These are phyloP conservation scores for Penicillium argentinense DNA, from an alignment of 495 filamentous ascomycete genomes.

Conservation along the genomic window DNA sequence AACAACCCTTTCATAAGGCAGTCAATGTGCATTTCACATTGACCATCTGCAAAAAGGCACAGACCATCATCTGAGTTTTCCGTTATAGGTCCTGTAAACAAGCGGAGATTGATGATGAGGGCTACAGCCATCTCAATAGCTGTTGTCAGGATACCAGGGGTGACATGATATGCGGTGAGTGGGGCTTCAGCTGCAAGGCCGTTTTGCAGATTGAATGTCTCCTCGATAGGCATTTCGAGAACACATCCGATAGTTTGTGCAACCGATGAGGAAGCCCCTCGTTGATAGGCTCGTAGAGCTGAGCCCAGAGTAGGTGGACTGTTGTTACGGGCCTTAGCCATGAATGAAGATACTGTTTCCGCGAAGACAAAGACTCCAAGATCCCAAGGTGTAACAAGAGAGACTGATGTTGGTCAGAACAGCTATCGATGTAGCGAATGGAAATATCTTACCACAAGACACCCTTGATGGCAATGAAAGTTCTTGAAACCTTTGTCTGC, in stretches of 20 bases:
- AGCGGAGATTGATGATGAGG: constrained; percentile 4
- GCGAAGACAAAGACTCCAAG: constrained; percentile 17
- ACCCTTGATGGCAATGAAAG: constrained; percentile 19
- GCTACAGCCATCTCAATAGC: constrained; percentile 22
- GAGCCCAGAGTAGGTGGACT: background rate
- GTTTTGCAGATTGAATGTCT: constrained; percentile 22
- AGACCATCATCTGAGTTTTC: background rate
- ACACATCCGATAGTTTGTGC: constrained; percentile 9
- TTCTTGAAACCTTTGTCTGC: constrained; percentile 3
- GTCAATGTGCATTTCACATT: constrained; percentile 16
- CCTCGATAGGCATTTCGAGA: constrained; percentile 12
- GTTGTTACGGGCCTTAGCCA: background rate
- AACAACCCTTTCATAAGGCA: constrained; percentile 21
- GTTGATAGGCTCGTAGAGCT: constrained; percentile 1
- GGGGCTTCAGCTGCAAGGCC: constrained; percentile 17
- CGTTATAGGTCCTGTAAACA: background rate
- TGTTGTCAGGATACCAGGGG: constrained; percentile 18
- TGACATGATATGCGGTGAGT: constrained; percentile 24
- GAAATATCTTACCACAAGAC: constrained; percentile 16
- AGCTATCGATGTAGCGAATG: background rate
- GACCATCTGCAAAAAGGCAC: background rate
- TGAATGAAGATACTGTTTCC: constrained; percentile 9
- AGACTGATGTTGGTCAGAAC: constrained; percentile 12
- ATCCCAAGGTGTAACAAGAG: constrained; percentile 19
- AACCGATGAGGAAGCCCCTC: constrained; percentile 5